phyloP scores from a whole-genome alignment of 192 early-diverging fungal genomes.

The Backusella macrospora region DNA sequence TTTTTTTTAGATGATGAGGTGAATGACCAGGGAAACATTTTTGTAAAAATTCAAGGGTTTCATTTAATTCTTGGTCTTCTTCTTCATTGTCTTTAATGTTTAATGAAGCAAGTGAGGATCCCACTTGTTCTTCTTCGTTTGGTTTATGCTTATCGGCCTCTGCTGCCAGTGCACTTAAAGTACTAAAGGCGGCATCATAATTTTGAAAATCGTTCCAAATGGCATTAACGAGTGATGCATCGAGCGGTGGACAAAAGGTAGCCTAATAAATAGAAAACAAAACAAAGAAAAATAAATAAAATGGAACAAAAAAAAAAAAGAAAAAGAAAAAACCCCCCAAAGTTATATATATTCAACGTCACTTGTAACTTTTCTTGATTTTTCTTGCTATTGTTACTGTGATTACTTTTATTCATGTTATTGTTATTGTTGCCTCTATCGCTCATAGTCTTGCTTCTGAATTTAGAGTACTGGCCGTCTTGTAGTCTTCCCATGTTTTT shows the following conservation, averaged over 20 bases:
- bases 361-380: conserved; percentile 15
- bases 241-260: conserved; percentile 35
- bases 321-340: no score
- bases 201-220: conserved; percentile 35
- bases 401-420: background rate
- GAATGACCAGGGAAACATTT: conserved; percentile 25
- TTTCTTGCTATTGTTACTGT: background rate
- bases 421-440: background rate
- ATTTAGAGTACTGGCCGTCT: conserved; percentile 27
- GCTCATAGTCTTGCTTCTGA: background rate
- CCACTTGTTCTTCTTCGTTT: background rate
- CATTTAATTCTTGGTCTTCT: background rate
- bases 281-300: no score
- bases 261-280: background rate
- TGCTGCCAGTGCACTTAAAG: conserved; percentile 22
- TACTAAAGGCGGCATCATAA: conserved; percentile 20
- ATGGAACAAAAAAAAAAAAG: background rate
- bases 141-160: conserved; percentile 21
- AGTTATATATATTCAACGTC: conserved; percentile 5
- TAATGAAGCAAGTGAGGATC: background rate
- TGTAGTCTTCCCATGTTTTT: conserved; percentile 28
- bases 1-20: background rate
- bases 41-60: conserved; percentile 21
- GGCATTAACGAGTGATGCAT: conserved; percentile 28
- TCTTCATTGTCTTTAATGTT: background rate